Evolutionary conservation across 345 rosid genomes (phyloP).

Genomic region (Laguncularia racemosa): DNA sequence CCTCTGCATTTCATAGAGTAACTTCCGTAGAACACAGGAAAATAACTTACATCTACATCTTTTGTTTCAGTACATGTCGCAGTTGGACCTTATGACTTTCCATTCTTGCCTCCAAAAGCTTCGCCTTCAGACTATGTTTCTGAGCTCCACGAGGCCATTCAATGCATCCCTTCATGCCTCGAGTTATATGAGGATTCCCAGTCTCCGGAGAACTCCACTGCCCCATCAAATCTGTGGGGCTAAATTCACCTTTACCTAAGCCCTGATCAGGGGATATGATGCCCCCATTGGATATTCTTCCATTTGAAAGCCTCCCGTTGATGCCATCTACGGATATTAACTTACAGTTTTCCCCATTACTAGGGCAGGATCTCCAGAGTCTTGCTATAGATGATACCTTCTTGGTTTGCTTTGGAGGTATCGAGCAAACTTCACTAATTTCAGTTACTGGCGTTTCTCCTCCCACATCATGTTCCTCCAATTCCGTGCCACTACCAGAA

Average conservation of each 20-base stretch:
- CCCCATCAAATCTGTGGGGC: constrained; percentile 51
- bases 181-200: constrained; percentile 49
- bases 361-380: constrained; percentile 67
- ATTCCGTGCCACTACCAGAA: constrained; percentile 49
- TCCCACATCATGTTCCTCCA: constrained; percentile 39
- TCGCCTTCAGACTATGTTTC: constrained; percentile 82
- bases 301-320: constrained; percentile 64
- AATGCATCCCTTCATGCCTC: constrained; percentile 96
- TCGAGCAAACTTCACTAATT: constrained; percentile 52
- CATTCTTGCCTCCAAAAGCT: constrained; percentile 84
- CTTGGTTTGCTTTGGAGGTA: constrained; percentile 42
- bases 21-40: neutral
- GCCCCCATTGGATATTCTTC: constrained; percentile 56
- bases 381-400: constrained; percentile 65
- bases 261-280: constrained; percentile 53
- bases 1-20: no score
- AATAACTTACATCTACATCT: constrained; percentile 34
- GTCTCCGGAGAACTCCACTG: constrained; percentile 89
- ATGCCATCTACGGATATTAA: constrained; percentile 57
- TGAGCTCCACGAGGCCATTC: constrained; percentile 87
- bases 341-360: constrained; percentile 55
- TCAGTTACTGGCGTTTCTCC: constrained; percentile 52
- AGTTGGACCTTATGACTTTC: constrained; percentile 80
- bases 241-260: constrained; percentile 52
- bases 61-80: constrained; percentile 83